These are phyloP conservation scores for Blastocystis sp. DNA, from an alignment of 352 stramenopile species.

Conservation along the genomic window DNA sequence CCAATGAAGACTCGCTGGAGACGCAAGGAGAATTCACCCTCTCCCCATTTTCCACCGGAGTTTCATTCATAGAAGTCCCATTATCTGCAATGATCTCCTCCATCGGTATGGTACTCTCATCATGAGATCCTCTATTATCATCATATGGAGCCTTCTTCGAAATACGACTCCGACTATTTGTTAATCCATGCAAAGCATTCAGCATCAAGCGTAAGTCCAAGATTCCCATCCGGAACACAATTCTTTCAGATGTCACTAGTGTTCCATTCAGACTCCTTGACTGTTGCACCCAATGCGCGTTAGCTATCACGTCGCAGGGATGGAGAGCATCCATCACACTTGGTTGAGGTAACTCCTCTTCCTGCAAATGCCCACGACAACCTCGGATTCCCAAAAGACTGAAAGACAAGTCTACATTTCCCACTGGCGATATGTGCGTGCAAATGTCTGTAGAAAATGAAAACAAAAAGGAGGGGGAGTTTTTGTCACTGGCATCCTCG, in stretches of 20 bases:
- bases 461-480: constrained; percentile 13
- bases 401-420: background rate
- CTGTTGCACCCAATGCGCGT: background rate
- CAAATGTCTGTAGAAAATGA: background rate
- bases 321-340: constrained; percentile 1
- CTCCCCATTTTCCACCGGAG: background rate
- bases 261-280: background rate
- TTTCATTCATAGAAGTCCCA: background rate
- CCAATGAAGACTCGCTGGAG: background rate
- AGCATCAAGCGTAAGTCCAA: constrained; percentile 10
- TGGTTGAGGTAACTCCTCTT: background rate
- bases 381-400: constrained; percentile 8
- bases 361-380: background rate
- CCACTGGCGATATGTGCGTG: background rate
- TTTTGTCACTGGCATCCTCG: background rate
- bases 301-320: constrained; percentile 42
- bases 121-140: too few relatives aligned
- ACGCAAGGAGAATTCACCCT: background rate
- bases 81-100: background rate
- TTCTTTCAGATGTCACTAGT: background rate
- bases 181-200: background rate
- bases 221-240: background rate
- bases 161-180: too few relatives aligned
- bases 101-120: background rate
- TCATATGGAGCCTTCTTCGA: too few relatives aligned